phyloP scores from a whole-genome alignment of 768 basidiomycete species.

The Trametes maxima region DNA sequence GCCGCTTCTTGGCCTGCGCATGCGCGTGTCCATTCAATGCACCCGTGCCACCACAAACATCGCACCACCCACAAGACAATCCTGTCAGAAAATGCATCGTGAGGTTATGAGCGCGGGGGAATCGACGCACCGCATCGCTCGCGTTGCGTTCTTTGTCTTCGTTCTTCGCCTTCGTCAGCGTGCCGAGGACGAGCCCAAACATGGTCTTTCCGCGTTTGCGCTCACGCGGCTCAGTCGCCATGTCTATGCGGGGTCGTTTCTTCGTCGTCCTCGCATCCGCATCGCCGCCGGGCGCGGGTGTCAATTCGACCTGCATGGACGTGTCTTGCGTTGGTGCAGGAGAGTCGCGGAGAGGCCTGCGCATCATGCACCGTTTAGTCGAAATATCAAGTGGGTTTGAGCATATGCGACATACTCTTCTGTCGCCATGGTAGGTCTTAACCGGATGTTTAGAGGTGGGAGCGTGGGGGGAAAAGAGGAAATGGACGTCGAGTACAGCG shows the following conservation, averaged over 20 bases:
- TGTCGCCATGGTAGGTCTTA: conserved; percentile 7
- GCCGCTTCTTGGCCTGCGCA: conserved; percentile 77
- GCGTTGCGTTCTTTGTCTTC: conserved; percentile 84
- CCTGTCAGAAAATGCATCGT: not conserved
- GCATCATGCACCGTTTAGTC: not conserved
- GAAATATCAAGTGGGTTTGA: not conserved
- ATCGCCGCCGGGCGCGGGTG: conserved; percentile 19
- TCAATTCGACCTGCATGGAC: conserved; percentile 26
- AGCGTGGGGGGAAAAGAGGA: not conserved
- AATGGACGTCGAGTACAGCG: conserved; percentile 7
- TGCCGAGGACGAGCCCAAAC: conserved; percentile 83
- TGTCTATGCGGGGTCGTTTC: conserved; percentile 76
- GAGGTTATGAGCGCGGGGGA: not conserved
- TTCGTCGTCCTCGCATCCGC: conserved; percentile 38
- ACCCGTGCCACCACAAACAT: too few species aligned
- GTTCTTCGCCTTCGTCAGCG: conserved; percentile 84
- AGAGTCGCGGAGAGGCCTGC: conserved; percentile 11
- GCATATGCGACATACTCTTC: conserved; percentile 12
- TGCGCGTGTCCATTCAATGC: too few species aligned
- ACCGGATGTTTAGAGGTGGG: not conserved
- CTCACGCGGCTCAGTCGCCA: conserved; percentile 57
- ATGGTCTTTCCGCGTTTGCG: conserved; percentile 86
- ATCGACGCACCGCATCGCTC: conserved; percentile 71
- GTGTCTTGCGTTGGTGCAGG: conserved; percentile 25
- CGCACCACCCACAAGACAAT: not conserved